Conservation (phyloP, 805 yeast species). For the Naumovozyma castellii region DNA sequence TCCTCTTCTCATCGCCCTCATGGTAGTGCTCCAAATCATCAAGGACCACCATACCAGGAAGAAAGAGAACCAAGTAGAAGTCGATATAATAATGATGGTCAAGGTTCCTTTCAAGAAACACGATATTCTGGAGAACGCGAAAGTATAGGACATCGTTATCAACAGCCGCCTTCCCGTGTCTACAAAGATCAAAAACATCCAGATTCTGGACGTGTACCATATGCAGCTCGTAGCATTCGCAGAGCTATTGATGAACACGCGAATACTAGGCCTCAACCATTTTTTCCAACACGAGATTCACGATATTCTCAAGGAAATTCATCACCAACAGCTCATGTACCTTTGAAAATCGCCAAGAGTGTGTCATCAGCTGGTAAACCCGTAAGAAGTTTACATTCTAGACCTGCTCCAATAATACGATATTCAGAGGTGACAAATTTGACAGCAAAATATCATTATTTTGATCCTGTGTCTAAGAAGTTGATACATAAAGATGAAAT, state of each 20-base stretch:
- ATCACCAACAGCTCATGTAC: too few relatives aligned
- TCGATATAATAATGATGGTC: background rate
- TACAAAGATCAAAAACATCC: background rate
- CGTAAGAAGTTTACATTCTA: background rate
- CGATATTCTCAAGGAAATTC: background rate
- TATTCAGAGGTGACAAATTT: slow-evolving; percentile 16
- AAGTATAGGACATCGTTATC: background rate
- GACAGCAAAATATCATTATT: slow-evolving; percentile 24
- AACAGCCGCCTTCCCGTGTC: background rate
- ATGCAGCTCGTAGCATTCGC: background rate
- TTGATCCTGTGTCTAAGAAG: slow-evolving; percentile 16
- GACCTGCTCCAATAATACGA: slow-evolving; percentile 18
- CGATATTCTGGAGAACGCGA: background rate
- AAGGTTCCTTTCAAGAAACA: background rate
- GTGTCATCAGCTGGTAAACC: background rate
- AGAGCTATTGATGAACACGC: background rate
- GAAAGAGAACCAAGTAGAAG: background rate
- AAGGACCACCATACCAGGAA: background rate
- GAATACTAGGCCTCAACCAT: background rate
- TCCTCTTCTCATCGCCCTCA: slow-evolving; percentile 7
- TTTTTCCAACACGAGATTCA: background rate
- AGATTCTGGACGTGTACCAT: background rate
- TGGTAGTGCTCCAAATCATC: background rate
- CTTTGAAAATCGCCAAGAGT: too few relatives aligned
- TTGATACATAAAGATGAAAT: slow-evolving; percentile 18